Base-by-base conservation (phyloP, 495 filamentous ascomycete species). In the Penicillium goetzii region DNA sequence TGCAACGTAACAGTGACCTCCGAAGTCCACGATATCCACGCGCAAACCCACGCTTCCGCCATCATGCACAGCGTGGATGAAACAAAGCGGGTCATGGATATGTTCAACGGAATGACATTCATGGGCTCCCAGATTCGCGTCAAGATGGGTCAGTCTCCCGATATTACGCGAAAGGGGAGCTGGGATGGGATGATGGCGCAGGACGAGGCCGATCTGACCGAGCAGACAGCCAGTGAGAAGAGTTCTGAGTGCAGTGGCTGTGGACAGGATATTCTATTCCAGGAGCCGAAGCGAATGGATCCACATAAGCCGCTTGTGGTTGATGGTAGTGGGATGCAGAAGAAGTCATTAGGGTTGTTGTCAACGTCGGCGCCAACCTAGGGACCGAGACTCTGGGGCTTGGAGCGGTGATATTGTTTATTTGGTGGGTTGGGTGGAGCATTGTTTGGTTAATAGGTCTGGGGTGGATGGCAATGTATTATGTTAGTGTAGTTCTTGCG, bases 61-160 rank as follows among this genome's bases (percentile, higher is more conserved):
- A 76, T 73, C n/a, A 73, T 80, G 62, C 68, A 57, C 28, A 73
- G 61, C 23, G 60, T 59, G n/a, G 77, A 80, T 0, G 74, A 78
- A 26, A 78, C 78, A 30, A 72, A 74, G 53, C 68, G 69, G 2
- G 75, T 69, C 10, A 68, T 75, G 12, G 55, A 57, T 10, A 64
- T 69, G 43, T 71, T 73, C 47, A 76, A 80, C 62, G 76, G 76
- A 9, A 52, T 69, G 40, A 55, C 55, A 11, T 78, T 78, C 65
- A 72, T 73, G 70, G 74, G 72, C 0, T 60, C 67, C 8, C 72
- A 62, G 6, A 74, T 78, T 23, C 59, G 73, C 12, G 72, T 78
- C 11, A 70, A 67, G 53, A 63, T 76, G 45, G 73, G 71, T 38
- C 64, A 57, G 2, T 58, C 62, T 1, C 32, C 52, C 10, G 41